Conservation (phyloP, 2,329 filamentous ascomycete genomes). For the Nemania diffusa region DNA sequence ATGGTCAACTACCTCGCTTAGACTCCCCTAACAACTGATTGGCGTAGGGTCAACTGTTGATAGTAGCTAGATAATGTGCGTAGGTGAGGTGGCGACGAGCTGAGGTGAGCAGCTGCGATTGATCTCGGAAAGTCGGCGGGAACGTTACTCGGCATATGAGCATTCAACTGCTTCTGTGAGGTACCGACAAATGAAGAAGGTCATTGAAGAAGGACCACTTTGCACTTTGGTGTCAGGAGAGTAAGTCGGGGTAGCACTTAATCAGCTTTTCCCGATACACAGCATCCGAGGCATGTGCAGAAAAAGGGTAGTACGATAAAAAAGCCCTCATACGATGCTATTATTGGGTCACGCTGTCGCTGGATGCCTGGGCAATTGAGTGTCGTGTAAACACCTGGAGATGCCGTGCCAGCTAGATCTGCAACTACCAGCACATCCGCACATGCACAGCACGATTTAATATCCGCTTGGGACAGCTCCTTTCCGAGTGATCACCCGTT, state of each 20-base stretch:
- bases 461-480: neutral
- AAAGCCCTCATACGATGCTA: neutral
- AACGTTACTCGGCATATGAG: neutral
- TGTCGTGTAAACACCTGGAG: neutral
- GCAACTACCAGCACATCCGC: neutral
- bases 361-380: neutral
- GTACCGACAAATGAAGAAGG: conserved; percentile 13
- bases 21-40: conserved; percentile 2
- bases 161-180: neutral
- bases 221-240: neutral
- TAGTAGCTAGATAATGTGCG: too few relatives aligned
- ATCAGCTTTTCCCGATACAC: neutral
- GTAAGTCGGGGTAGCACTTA: neutral
- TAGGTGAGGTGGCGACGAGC: neutral
- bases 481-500: neutral
- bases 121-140: neutral
- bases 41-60: neutral
- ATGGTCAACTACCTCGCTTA: conserved; percentile 26
- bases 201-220: neutral
- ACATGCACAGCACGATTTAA: neutral
- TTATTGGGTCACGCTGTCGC: neutral
- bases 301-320: neutral
- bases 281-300: neutral
- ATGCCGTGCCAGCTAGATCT: neutral
- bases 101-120: neutral